Percentiles rank a stretch among this genome's conserved stretches.
These are phyloP conservation scores for Pythium graminicola DNA, from an alignment of 352 stramenopile genomes.

Conservation along the genomic window DNA sequence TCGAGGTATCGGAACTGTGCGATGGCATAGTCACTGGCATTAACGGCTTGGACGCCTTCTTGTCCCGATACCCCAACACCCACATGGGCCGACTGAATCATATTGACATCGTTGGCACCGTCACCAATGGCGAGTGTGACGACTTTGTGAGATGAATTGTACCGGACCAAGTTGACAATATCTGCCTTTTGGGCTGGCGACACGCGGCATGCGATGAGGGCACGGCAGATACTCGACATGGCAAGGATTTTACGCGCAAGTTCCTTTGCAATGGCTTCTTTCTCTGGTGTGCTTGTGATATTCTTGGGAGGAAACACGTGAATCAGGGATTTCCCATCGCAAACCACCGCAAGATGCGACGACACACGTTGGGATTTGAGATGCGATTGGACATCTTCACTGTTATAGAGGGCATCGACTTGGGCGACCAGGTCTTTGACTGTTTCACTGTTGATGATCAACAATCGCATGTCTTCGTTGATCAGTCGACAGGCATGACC, in stretches of 20 bases:
- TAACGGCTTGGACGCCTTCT: conserved; percentile 91
- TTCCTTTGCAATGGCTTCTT: conserved; percentile 38
- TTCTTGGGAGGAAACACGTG: conserved; percentile 65
- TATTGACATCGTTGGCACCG: conserved; percentile 94
- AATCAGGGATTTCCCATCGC: conserved; percentile 55
- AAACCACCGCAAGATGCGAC: conserved; percentile 54
- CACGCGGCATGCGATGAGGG: conserved; percentile 74
- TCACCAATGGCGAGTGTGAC: conserved; percentile 93
- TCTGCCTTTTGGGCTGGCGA: conserved; percentile 80
- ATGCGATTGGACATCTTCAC: conserved; percentile 35
- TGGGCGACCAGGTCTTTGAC: conserved; percentile 36
- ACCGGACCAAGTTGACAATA: conserved; percentile 63
- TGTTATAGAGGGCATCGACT: conserved; percentile 37
- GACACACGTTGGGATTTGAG: conserved; percentile 28
- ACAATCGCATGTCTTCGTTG: conserved; percentile 53
- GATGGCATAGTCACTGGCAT: conserved; percentile 91
- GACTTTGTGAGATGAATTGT: conserved; percentile 39
- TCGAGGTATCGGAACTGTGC: conserved; percentile 92
- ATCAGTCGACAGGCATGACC: conserved; percentile 86
- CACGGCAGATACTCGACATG: conserved; percentile 53
- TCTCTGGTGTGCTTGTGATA: conserved; percentile 55
- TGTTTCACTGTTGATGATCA: conserved; percentile 54
- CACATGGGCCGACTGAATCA: conserved; percentile 92
- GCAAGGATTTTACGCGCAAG: conserved; percentile 44
- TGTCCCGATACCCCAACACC: conserved; percentile 90